A percentile compares a stretch with the other conserved stretches of the same genome.
Evolutionary conservation across 441 rosid genomes (phyloP).

Genomic region (Breynia disticha): DNA sequence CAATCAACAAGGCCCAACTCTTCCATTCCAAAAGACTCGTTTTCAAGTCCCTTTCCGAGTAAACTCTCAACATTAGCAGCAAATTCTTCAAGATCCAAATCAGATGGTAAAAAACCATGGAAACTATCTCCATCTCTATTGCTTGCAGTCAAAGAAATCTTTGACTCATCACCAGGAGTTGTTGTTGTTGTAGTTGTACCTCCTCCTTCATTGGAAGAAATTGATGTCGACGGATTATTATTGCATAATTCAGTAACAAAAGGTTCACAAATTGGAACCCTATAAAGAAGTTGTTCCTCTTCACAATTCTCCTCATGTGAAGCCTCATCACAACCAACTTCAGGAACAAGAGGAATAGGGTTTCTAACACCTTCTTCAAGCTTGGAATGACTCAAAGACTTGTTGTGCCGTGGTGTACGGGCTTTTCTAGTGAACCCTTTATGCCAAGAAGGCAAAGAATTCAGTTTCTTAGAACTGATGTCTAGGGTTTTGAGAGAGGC

Average conservation of each 20-base stretch:
- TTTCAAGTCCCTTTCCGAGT: constrained; percentile 65
- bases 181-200: neutral
- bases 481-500: constrained; percentile 30
- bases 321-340: constrained; percentile 49
- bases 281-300: constrained; percentile 67
- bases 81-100: constrained; percentile 77
- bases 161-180: constrained; percentile 16
- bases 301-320: constrained; percentile 46
- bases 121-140: constrained; percentile 21
- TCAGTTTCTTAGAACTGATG: constrained; percentile 3
- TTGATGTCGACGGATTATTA: constrained; percentile 18
- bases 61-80: constrained; percentile 80
- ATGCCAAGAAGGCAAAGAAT: constrained; percentile 52
- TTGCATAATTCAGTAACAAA: constrained; percentile 37
- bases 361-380: constrained; percentile 8
- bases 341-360: constrained; percentile 52
- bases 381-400: constrained; percentile 2
- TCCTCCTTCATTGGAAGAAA: constrained; percentile 20
- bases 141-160: neutral
- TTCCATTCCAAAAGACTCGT: constrained; percentile 56
- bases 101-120: constrained; percentile 58
- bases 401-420: constrained; percentile 60
- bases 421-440: constrained; percentile 73
- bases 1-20: constrained; percentile 50
- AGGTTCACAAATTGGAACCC: constrained; percentile 76